Evolutionary conservation across 1,284 basidiomycete genomes (phyloP).

Genomic region (Heliocybe sulcata): DNA sequence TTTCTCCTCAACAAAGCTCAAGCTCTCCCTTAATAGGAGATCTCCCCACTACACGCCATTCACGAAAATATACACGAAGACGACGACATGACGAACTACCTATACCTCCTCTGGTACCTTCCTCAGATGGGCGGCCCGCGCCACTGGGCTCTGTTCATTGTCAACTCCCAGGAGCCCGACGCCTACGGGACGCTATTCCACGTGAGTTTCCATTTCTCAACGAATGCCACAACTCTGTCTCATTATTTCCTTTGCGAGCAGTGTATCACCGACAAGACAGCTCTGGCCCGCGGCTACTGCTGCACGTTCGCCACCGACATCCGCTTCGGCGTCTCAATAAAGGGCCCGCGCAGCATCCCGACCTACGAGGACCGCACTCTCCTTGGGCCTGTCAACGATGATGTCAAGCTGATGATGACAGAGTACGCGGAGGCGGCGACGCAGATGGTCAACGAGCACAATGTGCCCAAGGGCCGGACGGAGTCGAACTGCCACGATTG

Average conservation of each 20-base stretch:
- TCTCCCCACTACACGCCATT: neutral
- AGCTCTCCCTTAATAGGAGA: neutral
- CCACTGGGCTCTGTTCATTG: neutral
- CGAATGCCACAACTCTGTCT: neutral
- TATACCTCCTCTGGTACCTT: neutral
- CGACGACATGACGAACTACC: neutral
- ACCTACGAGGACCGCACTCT: constrained; percentile 13
- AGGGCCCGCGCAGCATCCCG: constrained; percentile 11
- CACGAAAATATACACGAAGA: neutral
- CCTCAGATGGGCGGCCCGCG: neutral
- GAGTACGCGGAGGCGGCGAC: constrained; percentile 15
- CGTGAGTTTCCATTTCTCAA: neutral
- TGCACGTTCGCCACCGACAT: constrained; percentile 8
- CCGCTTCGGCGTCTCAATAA: constrained; percentile 13
- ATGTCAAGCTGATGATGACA: constrained; percentile 12
- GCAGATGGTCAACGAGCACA: constrained; percentile 14
- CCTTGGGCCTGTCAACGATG: constrained; percentile 12
- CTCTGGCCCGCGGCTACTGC: neutral
- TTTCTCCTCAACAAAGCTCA: neutral
- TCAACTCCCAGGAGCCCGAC: neutral
- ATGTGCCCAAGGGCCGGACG: constrained; percentile 9
- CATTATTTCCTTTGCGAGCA: neutral
- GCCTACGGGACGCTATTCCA: neutral
- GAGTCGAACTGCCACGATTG: constrained; percentile 15
- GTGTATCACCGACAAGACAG: neutral